Conservation (phyloP, 495 filamentous ascomycete genomes). For the Oleoguttula mirabilis region DNA sequence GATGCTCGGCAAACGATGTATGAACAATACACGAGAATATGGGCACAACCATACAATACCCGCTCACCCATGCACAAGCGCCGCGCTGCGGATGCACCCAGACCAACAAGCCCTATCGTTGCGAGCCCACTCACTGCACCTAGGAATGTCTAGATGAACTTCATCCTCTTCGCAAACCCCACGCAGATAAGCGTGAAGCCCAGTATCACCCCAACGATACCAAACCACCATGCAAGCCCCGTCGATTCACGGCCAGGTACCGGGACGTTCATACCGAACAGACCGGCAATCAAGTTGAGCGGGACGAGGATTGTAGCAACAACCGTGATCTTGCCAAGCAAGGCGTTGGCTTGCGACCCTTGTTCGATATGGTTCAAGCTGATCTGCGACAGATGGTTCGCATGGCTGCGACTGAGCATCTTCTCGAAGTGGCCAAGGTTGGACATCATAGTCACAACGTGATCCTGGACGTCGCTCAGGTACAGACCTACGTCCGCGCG, state of each 20-base stretch:
- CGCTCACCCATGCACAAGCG: too few species aligned
- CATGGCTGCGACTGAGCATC: slow-evolving; percentile 88
- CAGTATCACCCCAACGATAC: slow-evolving; percentile 57
- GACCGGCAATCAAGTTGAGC: slow-evolving; percentile 87
- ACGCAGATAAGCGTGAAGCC: slow-evolving; percentile 46
- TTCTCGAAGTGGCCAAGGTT: slow-evolving; percentile 94
- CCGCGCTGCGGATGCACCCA: too few species aligned
- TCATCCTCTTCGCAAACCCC: slow-evolving; percentile 35
- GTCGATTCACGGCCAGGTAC: slow-evolving; percentile 54
- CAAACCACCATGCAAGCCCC: slow-evolving; percentile 64
- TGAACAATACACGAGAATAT: too few species aligned
- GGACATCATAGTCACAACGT: slow-evolving; percentile 97
- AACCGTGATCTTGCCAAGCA: slow-evolving; percentile 89
- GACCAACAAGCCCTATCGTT: too few species aligned
- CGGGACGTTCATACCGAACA: slow-evolving; percentile 94
- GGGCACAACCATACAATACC: too few species aligned
- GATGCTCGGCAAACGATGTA: too few species aligned
- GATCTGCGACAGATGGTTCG: slow-evolving; percentile 91
- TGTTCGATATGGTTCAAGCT: slow-evolving; percentile 77
- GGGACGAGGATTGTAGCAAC: slow-evolving; percentile 89
- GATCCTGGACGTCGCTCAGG: slow-evolving; percentile 92
- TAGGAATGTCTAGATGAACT: too few species aligned
- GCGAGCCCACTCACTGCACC: too few species aligned
- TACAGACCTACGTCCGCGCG: slow-evolving; percentile 94
- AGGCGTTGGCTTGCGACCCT: slow-evolving; percentile 68